Evolutionary conservation across 2,329 filamentous ascomycete species (phyloP).

Genomic region (Orbilia quercus): DNA sequence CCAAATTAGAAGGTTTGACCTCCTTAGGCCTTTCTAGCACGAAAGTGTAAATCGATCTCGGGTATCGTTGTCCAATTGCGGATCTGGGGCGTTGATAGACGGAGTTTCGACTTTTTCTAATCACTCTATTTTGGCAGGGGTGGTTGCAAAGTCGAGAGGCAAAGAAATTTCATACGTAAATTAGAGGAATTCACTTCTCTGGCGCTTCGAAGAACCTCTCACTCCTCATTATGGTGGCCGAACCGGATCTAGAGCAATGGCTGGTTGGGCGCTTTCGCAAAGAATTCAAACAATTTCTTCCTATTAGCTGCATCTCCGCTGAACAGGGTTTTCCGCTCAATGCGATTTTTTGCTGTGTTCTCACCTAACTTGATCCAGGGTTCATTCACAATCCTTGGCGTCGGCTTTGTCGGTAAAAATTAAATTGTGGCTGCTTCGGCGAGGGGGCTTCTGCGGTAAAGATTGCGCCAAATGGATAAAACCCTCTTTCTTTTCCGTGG

Average conservation of each 20-base stretch:
- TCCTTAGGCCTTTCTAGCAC: conserved; percentile 2
- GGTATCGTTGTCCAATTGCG: conserved; percentile 32
- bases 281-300: too few species aligned
- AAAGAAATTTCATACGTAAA: not conserved
- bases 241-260: not conserved
- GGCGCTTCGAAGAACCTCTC: not conserved
- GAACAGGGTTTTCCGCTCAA: conserved; percentile 1
- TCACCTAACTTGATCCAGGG: not conserved
- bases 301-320: not conserved
- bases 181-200: not conserved
- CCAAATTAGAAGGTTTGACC: conserved; percentile 25
- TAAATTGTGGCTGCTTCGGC: conserved; percentile 39
- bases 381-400: conserved; percentile 6
- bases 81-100: conserved; percentile 38
- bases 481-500: conserved; percentile 17
- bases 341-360: not conserved
- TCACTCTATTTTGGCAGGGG: conserved; percentile 21
- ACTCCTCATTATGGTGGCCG: too few species aligned
- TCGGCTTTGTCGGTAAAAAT: conserved; percentile 40
- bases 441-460: conserved; percentile 29
- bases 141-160: not conserved
- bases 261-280: conserved; percentile 8
- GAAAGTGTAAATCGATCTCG: conserved; percentile 27
- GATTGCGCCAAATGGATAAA: conserved; percentile 39
- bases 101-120: conserved; percentile 30